Base-by-base conservation (phyloP, 768 basidiomycete genomes). In the Tricholoma sp. region DNA sequence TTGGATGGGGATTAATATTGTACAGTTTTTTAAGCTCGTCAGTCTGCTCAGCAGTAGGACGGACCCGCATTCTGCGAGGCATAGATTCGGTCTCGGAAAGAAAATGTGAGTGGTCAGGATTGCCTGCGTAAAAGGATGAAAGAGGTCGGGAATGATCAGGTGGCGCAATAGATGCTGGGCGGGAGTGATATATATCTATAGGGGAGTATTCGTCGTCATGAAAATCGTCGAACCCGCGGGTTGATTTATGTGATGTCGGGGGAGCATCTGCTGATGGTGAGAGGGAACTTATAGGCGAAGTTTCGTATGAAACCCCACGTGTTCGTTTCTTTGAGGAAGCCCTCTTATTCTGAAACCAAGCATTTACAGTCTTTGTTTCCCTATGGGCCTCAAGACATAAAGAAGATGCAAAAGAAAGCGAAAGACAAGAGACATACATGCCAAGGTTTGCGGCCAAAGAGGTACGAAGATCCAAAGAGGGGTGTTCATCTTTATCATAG, bases 341-440 rank as follows among this genome's bases (percentile, higher is more conserved):
- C 55, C 89, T 80, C 76, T 90, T 91, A 69, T 91, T 91, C 74
- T 91, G 89, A 72, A 91, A 91, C 86, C 88, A 91, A 12, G 89
- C 86, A 68, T 88, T 88, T 67, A 91, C 88, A 2, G 87, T 89
- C 79, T 91, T 91, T 70, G 83, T 84, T 69, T 90, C 87, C 85
- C 89, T 91, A 57, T 24, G 6, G 10, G 54, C 61, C 54, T 57
- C 35, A 54, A 55, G 59, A 54, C 19, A 54, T 19, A 45, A 57
- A 45, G 34, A 56, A 43, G 39, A 50, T 41, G 58, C 59, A 60
- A 64, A 56, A 49, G 57, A 46, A 37, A 57, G n/a, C n/a, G 41
- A 43, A 51, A 43, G 58, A 59, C 60, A 64, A 55, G 57, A 63
- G 79, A 54, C 88, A 69, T 64, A 89, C 89, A 92, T 90, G 72